Conservation (phyloP, 768 basidiomycete species). For the Rhodosporidiobolus sp. region DNA sequence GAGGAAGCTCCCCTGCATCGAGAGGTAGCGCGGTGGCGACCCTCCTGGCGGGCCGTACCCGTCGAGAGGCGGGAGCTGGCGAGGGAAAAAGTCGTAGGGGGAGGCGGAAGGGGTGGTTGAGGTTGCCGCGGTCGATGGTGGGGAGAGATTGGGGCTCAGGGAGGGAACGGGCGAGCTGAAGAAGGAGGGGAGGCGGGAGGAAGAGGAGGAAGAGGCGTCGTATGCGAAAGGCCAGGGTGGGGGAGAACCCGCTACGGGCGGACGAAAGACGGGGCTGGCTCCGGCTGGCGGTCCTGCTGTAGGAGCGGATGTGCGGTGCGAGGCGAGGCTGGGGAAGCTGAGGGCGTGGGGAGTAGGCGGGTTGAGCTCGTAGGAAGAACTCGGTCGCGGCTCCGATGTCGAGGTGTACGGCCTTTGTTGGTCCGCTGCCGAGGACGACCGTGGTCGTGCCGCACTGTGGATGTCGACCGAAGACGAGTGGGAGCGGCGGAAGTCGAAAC, state of each 20-base stretch:
- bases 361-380: slow-evolving; percentile 5
- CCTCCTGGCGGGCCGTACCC: neutral
- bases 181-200: neutral
- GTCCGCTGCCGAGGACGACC: neutral
- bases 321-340: neutral
- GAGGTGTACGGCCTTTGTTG: slow-evolving; percentile 12
- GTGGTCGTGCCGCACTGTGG: neutral
- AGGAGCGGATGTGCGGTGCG: neutral
- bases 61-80: slow-evolving; percentile 10
- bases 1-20: neutral
- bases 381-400: slow-evolving; percentile 11
- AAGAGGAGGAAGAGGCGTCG: neutral
- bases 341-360: neutral
- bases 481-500: neutral
- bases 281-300: neutral
- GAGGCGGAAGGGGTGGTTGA: neutral
- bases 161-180: neutral
- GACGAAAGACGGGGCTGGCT: neutral
- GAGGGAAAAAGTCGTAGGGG: slow-evolving; percentile 3
- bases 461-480: neutral
- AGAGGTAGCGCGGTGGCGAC: neutral
- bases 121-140: neutral
- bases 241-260: neutral
- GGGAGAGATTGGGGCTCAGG: neutral
- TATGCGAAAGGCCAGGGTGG: neutral